phyloP scores from a whole-genome alignment of 169 alveolate species.

The Plasmodium ovale region DNA sequence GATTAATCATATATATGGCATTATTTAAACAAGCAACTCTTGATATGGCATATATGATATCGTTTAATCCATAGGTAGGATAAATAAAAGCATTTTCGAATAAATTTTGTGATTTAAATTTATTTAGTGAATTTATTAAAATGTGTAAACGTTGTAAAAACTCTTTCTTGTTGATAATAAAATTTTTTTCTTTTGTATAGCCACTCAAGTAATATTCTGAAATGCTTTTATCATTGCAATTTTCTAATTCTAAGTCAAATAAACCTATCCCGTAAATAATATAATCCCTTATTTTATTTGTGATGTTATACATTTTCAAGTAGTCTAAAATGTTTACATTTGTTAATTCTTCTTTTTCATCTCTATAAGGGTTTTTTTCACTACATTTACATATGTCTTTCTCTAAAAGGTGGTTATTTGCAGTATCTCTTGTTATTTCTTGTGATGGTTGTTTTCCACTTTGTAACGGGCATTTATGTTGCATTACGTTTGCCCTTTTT shows the following conservation, averaged over 20 bases:
- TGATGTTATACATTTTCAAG: slow-evolving; percentile 26
- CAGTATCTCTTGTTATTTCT: not conserved
- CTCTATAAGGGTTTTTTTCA: not conserved
- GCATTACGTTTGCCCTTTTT: slow-evolving; percentile 21
- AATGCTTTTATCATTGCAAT: slow-evolving; percentile 19
- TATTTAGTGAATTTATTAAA: slow-evolving; percentile 54
- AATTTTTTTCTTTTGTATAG: slow-evolving; percentile 31
- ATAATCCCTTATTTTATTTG: slow-evolving; percentile 42
- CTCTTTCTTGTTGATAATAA: slow-evolving; percentile 40
- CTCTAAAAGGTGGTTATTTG: not conserved
- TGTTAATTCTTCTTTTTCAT: not conserved
- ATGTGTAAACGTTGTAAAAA: slow-evolving; percentile 48
- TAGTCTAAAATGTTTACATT: slow-evolving; percentile 27
- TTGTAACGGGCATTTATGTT: not conserved
- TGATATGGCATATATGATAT: slow-evolving; percentile 55
- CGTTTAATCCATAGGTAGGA: slow-evolving; percentile 65
- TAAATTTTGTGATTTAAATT: slow-evolving; percentile 50
- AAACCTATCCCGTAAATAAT: slow-evolving; percentile 57
- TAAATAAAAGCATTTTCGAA: slow-evolving; percentile 59
- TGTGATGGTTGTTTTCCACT: not conserved
- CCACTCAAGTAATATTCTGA: slow-evolving; percentile 61
- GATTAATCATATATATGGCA: slow-evolving; percentile 56
- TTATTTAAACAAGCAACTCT: slow-evolving; percentile 59
- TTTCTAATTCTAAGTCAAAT: slow-evolving; percentile 33
- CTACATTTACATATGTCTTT: not conserved